A percentile compares a stretch with the other conserved stretches of the same genome.
phyloP scores from a whole-genome alignment of 805 yeast genomes.

The Candida odintsovae region DNA sequence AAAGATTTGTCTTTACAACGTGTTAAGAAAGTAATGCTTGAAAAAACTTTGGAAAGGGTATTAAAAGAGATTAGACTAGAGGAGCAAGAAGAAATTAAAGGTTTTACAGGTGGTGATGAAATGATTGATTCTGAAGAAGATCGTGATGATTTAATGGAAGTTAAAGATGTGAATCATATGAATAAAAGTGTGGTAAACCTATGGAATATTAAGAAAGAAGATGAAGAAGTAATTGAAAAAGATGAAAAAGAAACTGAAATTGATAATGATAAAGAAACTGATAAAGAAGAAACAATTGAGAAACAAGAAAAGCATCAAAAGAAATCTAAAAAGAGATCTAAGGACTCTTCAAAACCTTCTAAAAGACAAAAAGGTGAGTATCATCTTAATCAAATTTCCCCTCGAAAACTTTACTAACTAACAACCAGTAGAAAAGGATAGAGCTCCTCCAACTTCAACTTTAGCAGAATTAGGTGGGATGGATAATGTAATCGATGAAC shows the following conservation, averaged over 20 bases:
- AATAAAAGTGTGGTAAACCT: constrained; percentile 70
- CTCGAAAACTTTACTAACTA: constrained; percentile 24
- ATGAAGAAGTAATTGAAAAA: constrained; percentile 1
- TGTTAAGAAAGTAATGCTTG: constrained; percentile 58
- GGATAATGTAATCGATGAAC: constrained; percentile 74
- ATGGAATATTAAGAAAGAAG: constrained; percentile 45
- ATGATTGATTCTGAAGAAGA: constrained; percentile 23
- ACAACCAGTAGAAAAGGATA: constrained; percentile 38
- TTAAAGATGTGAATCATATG: constrained; percentile 57
- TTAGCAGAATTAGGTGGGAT: constrained; percentile 84
- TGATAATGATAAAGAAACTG: constrained; percentile 3
- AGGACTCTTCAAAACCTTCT: constrained; percentile 30
- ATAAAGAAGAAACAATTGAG: constrained; percentile 13
- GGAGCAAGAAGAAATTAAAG: constrained; percentile 46
- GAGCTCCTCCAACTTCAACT: constrained; percentile 64
- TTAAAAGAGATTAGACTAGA: constrained; percentile 50
- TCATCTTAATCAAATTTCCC: too few species aligned
- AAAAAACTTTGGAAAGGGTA: constrained; percentile 57
- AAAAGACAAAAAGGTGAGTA: constrained; percentile 36
- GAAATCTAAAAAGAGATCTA: constrained; percentile 44
- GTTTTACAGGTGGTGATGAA: constrained; percentile 18
- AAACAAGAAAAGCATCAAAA: constrained; percentile 33
- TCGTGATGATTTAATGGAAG: constrained; percentile 55
- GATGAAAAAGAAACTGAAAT: not conserved
- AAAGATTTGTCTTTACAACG: constrained; percentile 65